A percentile compares a stretch with the other conserved stretches of the same genome.
Evolutionary conservation across 2,329 filamentous ascomycete genomes (phyloP).

Genomic region (Neofusicoccum sp.): DNA sequence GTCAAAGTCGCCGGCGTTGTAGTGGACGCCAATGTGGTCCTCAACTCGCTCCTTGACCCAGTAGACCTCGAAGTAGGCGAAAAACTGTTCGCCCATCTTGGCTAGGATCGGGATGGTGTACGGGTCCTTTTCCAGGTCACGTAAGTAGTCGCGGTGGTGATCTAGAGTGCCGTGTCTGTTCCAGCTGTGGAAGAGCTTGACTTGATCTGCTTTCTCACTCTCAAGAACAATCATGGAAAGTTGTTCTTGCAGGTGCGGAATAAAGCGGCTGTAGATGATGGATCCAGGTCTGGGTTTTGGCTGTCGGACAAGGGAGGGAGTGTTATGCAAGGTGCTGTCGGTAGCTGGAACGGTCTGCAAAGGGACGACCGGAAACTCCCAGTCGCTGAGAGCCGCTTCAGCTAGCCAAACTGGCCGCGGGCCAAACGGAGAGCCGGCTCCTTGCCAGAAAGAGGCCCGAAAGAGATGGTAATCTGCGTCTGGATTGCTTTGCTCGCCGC

Average conservation of each 20-base stretch:
- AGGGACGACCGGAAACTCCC: neutral
- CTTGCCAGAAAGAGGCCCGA: conserved; percentile 48
- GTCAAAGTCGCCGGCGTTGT: conserved; percentile 55
- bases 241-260: conserved; percentile 70
- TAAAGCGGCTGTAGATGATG: conserved; percentile 74
- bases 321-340: conserved; percentile 59
- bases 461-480: conserved; percentile 46
- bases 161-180: conserved; percentile 74
- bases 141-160: conserved; percentile 70
- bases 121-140: conserved; percentile 65
- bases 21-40: conserved; percentile 60
- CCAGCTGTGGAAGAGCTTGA: conserved; percentile 72
- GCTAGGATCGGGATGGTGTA: conserved; percentile 70
- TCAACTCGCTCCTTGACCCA: conserved; percentile 61
- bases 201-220: conserved; percentile 61
- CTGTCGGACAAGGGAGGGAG: conserved; percentile 59
- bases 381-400: conserved; percentile 30
- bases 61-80: conserved; percentile 79
- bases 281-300: conserved; percentile 69
- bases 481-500: conserved; percentile 33
- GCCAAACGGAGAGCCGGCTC: conserved; percentile 44
- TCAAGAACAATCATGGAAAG: conserved; percentile 75
- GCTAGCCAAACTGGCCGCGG: conserved; percentile 42
- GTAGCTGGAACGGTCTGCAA: neutral
- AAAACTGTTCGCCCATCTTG: conserved; percentile 66